These are phyloP conservation scores for Ophioceras dolichostomum DNA, from an alignment of 2,329 filamentous ascomycete species.

Conservation along the genomic window DNA sequence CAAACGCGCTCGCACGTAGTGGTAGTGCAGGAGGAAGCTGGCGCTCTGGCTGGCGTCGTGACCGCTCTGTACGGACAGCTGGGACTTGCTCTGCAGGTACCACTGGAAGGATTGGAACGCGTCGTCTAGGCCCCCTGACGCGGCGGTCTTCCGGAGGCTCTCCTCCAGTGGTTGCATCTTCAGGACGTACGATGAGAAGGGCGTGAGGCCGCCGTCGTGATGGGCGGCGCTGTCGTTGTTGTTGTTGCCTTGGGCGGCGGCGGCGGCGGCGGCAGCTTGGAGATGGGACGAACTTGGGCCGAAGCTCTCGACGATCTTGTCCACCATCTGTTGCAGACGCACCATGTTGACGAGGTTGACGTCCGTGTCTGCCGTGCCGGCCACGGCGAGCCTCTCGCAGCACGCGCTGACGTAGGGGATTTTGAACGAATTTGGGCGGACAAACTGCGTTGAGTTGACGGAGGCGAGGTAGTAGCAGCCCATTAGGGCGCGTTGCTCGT, in stretches of 20 bases:
- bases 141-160: constrained; percentile 20
- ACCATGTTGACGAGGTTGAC: constrained; percentile 20
- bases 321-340: constrained; percentile 21
- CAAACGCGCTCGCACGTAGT: constrained; percentile 22
- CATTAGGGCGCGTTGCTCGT: constrained; percentile 24
- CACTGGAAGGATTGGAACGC: constrained; percentile 14
- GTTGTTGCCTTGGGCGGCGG: too few relatives aligned
- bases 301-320: constrained; percentile 20
- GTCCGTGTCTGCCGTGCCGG: constrained; percentile 15
- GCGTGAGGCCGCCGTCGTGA: too few relatives aligned
- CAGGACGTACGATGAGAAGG: constrained; percentile 13
- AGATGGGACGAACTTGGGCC: too few relatives aligned
- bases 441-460: constrained; percentile 25
- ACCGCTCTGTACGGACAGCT: constrained; percentile 6
- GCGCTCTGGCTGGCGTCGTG: background rate
- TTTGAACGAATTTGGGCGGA: constrained; percentile 13
- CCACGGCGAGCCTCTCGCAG: constrained; percentile 15
- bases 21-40: constrained; percentile 17
- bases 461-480: constrained; percentile 27
- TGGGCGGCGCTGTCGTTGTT: too few relatives aligned
- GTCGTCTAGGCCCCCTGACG: constrained; percentile 12
- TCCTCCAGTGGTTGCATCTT: too few relatives aligned
- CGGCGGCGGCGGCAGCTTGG: too few relatives aligned
- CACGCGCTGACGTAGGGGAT: constrained; percentile 20
- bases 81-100: background rate